phyloP scores from a whole-genome alignment of 768 basidiomycete genomes.

The Russula sp. region DNA sequence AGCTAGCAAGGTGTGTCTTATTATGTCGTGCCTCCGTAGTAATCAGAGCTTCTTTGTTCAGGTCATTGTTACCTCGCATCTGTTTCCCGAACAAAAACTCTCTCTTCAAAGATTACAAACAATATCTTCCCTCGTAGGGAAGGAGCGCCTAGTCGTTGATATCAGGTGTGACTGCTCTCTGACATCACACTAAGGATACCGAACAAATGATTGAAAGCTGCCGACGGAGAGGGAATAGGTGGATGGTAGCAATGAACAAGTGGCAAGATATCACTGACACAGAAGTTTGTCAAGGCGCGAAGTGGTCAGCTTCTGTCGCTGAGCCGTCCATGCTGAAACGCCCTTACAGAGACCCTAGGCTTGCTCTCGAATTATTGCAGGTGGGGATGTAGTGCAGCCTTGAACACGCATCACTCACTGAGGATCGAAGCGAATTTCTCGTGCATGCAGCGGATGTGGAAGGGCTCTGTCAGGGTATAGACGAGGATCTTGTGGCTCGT shows the following conservation, averaged over 20 bases:
- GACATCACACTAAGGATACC: neutral
- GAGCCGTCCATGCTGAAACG: neutral
- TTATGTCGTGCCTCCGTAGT: neutral
- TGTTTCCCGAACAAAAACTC: slow-evolving; percentile 83
- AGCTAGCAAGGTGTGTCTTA: slow-evolving; percentile 67
- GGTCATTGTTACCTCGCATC: slow-evolving; percentile 97
- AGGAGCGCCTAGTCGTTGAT: slow-evolving; percentile 87
- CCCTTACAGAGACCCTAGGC: slow-evolving; percentile 60
- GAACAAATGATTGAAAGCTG: slow-evolving; percentile 48
- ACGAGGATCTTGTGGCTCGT: slow-evolving; percentile 81
- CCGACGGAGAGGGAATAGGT: slow-evolving; percentile 62
- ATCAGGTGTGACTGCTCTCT: slow-evolving; percentile 56
- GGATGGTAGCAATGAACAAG: slow-evolving; percentile 98
- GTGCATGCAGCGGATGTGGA: slow-evolving; percentile 99
- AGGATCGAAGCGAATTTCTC: slow-evolving; percentile 67
- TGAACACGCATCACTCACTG: slow-evolving; percentile 3
- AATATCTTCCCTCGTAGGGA: slow-evolving; percentile 61
- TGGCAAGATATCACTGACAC: slow-evolving; percentile 97
- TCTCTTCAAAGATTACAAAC: slow-evolving; percentile 59
- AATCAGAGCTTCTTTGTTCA: slow-evolving; percentile 28
- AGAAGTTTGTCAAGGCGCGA: slow-evolving; percentile 73
- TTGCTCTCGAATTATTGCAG: slow-evolving; percentile 77
- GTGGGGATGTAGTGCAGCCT: slow-evolving; percentile 30
- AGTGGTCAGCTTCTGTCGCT: slow-evolving; percentile 7
- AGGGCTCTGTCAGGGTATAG: slow-evolving; percentile 93